Percentiles rank a stretch among this genome's conserved stretches.
Conservation (phyloP, 805 yeast species). For the Saccharomyces kudriavzevii region DNA sequence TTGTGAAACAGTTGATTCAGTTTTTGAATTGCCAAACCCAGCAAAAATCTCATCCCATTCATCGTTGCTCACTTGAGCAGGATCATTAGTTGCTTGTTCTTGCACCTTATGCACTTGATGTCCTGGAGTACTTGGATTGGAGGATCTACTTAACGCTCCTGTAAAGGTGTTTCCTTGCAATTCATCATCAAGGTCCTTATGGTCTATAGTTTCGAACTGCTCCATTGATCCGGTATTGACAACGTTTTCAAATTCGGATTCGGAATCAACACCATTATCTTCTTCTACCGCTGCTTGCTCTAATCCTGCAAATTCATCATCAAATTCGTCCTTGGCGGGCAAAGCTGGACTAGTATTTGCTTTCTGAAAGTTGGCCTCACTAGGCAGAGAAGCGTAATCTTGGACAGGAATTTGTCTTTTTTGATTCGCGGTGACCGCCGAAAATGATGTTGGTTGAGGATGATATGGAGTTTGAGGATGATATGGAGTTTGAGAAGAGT, state of each 20-base stretch:
- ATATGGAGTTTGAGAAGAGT: conserved; percentile 5
- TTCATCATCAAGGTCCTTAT: conserved; percentile 21
- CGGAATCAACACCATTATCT: conserved; percentile 21
- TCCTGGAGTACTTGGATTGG: conserved; percentile 2
- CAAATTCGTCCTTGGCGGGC: conserved; percentile 26
- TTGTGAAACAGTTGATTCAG: conserved; percentile 6
- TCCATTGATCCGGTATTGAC: conserved; percentile 20
- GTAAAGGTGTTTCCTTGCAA: conserved; percentile 20
- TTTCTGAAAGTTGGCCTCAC: not conserved
- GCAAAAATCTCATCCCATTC: conserved; percentile 95
- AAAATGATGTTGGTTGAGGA: conserved; percentile 1
- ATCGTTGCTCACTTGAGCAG: conserved; percentile 38
- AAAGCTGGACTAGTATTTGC: conserved; percentile 3
- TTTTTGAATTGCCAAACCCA: conserved; percentile 57
- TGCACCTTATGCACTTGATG: conserved; percentile 3
- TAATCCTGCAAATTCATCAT: conserved; percentile 38
- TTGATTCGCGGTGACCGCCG: not conserved
- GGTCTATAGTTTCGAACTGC: conserved; percentile 22
- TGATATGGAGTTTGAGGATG: conserved; percentile 14
- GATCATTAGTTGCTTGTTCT: conserved; percentile 1
- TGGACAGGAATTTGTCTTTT: not conserved
- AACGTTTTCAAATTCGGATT: conserved; percentile 2
- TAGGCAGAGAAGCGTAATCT: not conserved
- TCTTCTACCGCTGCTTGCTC: conserved; percentile 39
- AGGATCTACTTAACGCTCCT: conserved; percentile 6